phyloP scores from a whole-genome alignment of 1,284 basidiomycete species.

The Xerocomus amazonicus region DNA sequence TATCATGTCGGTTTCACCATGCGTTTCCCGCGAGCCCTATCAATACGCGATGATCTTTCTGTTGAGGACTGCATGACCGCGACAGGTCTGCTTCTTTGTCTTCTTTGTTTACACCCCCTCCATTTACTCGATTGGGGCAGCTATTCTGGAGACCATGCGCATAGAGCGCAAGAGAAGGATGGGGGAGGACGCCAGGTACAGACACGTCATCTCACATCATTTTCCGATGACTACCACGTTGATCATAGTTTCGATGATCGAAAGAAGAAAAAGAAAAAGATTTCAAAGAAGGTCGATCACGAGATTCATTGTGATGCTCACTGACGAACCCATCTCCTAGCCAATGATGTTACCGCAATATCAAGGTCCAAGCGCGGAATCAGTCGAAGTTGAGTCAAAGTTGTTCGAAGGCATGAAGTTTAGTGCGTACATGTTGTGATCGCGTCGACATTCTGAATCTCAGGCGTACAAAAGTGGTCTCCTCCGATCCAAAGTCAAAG shows the following conservation, averaged over 20 bases:
- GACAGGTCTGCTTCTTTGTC: conserved; percentile 43
- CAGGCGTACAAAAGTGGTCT: conserved; percentile 53
- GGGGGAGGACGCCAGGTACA: conserved; percentile 54
- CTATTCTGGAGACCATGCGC: conserved; percentile 53
- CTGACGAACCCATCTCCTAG: conserved; percentile 31
- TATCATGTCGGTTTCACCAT: conserved; percentile 76
- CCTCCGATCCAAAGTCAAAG: conserved; percentile 70
- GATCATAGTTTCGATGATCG: conserved; percentile 40
- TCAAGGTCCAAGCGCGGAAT: conserved; percentile 57
- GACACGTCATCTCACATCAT: not conserved
- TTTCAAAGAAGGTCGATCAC: conserved; percentile 47
- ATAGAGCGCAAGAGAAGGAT: conserved; percentile 69
- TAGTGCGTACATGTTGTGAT: conserved; percentile 46
- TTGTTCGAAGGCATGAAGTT: conserved; percentile 77
- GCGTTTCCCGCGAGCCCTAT: conserved; percentile 84
- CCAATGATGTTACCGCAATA: conserved; percentile 62
- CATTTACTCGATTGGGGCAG: conserved; percentile 27
- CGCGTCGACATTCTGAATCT: not conserved
- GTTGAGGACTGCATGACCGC: conserved; percentile 68
- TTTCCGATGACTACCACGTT: not conserved
- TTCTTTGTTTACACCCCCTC: not conserved
- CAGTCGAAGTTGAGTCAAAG: conserved; percentile 54
- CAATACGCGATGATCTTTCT: conserved; percentile 71
- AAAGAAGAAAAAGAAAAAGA: conserved; percentile 64
- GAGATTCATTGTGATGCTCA: not conserved